phyloP scores from a whole-genome alignment of 2,329 filamentous ascomycete species.

The Apiospora sp. region DNA sequence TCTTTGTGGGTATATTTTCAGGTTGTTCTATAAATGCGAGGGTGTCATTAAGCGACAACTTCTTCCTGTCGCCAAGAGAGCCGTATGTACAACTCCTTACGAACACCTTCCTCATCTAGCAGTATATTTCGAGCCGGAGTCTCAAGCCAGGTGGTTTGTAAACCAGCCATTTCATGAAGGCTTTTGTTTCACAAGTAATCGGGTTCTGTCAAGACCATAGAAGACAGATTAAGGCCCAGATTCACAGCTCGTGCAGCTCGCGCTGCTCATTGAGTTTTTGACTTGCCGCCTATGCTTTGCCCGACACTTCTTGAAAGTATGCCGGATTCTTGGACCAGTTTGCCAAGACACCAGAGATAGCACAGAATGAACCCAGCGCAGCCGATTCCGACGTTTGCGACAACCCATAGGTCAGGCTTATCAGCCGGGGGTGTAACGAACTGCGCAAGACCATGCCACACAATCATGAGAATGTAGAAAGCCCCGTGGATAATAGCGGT shows the following conservation, averaged over 20 bases:
- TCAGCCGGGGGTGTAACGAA: slow-evolving; percentile 71
- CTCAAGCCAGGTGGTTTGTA: not conserved
- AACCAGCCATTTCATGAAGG: not conserved
- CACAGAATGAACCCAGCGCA: slow-evolving; percentile 85
- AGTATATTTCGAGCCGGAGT: not conserved
- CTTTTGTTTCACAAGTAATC: not conserved
- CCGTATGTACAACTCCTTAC: not conserved
- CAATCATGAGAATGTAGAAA: slow-evolving; percentile 80
- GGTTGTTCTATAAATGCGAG: not conserved
- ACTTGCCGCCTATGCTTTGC: slow-evolving; percentile 37
- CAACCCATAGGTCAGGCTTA: slow-evolving; percentile 95
- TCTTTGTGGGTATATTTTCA: slow-evolving; percentile 4
- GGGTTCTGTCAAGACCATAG: not conserved
- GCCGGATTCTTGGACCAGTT: slow-evolving; percentile 67
- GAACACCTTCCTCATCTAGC: not conserved
- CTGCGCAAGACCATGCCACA: slow-evolving; percentile 81
- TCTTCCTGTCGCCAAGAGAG: not conserved
- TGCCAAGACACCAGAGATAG: slow-evolving; percentile 90
- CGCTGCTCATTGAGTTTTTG: slow-evolving; percentile 49
- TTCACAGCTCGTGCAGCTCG: too few relatives aligned
- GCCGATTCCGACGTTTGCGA: slow-evolving; percentile 87
- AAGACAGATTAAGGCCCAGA: not conserved
- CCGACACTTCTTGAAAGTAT: slow-evolving; percentile 46
- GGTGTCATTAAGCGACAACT: not conserved
- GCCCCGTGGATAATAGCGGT: slow-evolving; percentile 74